Percentiles rank a stretch among this genome's conserved stretches.
Conservation (phyloP, 805 yeast species). For the Candida ipomoeae region DNA sequence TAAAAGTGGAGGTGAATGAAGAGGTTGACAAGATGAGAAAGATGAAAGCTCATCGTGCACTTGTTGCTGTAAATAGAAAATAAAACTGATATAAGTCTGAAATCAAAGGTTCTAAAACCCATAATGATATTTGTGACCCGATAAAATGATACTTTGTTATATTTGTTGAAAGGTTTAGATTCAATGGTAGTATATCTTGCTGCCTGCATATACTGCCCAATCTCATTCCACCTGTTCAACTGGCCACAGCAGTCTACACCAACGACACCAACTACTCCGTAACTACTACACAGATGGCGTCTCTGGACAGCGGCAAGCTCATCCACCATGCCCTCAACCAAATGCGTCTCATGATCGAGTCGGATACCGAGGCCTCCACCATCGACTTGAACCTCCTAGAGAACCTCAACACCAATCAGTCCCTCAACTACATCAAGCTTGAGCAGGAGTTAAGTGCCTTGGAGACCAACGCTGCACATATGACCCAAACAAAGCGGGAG, state of each 20-base stretch:
- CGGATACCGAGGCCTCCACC: conserved; percentile 40
- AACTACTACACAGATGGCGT: conserved; percentile 13
- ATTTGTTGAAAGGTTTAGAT: no score
- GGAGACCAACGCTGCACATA: conserved; percentile 37
- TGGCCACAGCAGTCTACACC: neutral
- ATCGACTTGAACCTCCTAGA: conserved; percentile 47
- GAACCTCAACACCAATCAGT: conserved; percentile 55
- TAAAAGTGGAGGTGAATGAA: no score
- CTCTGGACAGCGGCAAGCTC: conserved; percentile 28
- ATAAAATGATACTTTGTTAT: no score
- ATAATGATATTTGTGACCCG: no score
- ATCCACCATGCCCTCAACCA: conserved; percentile 28
- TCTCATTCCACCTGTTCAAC: neutral
- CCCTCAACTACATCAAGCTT: conserved; percentile 46
- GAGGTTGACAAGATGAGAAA: no score
- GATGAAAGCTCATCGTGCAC: no score
- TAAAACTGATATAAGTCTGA: no score
- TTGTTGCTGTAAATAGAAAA: neutral
- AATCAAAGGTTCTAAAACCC: no score
- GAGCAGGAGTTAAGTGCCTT: conserved; percentile 39
- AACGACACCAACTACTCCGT: neutral
- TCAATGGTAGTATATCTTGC: no score
- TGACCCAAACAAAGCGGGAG: conserved; percentile 24
- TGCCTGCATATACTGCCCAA: no score
- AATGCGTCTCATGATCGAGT: conserved; percentile 31